phyloP scores from a whole-genome alignment of 345 rosid genomes.

The Linum trigynum region DNA sequence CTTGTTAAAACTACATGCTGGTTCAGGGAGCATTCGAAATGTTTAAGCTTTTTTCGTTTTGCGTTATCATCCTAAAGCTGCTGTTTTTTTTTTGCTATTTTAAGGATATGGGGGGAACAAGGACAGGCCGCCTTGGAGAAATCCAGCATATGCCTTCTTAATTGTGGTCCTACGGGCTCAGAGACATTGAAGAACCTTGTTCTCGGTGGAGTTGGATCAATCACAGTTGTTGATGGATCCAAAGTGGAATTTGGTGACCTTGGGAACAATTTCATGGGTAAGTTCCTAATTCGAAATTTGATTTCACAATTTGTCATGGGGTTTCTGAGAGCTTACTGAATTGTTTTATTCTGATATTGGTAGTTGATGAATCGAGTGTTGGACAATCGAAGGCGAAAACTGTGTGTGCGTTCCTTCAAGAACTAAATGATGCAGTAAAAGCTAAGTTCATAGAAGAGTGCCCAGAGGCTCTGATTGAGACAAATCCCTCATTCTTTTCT shows the following conservation, averaged over 20 bases:
- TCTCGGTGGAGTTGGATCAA: slow-evolving; percentile 92
- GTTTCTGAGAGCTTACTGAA: neutral
- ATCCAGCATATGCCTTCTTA: slow-evolving; percentile 85
- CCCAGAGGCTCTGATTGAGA: slow-evolving; percentile 57
- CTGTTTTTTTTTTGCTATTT: neutral
- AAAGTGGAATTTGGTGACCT: slow-evolving; percentile 80
- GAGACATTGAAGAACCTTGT: slow-evolving; percentile 95
- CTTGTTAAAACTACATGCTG: too few species aligned
- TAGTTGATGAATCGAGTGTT: slow-evolving; percentile 70
- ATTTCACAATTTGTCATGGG: neutral
- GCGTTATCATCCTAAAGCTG: too few species aligned
- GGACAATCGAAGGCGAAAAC: slow-evolving; percentile 86
- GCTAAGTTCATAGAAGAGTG: slow-evolving; percentile 94
- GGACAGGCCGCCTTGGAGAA: slow-evolving; percentile 74
- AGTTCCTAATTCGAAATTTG: neutral
- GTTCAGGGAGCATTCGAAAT: too few species aligned
- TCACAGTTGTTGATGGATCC: slow-evolving; percentile 89
- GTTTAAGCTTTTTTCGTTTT: neutral
- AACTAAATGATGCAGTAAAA: slow-evolving; percentile 91
- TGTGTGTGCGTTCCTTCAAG: slow-evolving; percentile 84
- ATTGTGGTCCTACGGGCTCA: slow-evolving; percentile 97
- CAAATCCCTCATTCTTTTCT: slow-evolving; percentile 72
- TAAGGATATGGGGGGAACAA: slow-evolving; percentile 95
- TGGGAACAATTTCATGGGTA: slow-evolving; percentile 96
- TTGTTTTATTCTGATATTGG: slow-evolving; percentile 13